Conservation (phyloP, 495 filamentous ascomycete species). For the Thozetella sp. region DNA sequence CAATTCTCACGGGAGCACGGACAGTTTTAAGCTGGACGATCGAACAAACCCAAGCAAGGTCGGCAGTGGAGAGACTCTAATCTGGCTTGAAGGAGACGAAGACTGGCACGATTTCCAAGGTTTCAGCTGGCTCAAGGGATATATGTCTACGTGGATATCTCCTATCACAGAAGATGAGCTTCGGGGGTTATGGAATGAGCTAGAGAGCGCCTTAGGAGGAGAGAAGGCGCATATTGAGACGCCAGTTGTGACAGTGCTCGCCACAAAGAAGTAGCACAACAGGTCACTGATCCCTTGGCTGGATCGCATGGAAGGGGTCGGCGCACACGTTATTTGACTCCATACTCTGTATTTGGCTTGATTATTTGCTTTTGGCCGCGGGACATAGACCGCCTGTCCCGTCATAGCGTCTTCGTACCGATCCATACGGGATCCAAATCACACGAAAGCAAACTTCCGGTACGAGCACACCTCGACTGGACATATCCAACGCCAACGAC, state of each 20-base stretch:
- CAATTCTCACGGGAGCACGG: constrained; percentile 13
- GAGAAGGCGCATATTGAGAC: neutral
- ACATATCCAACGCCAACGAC: constrained; percentile 29
- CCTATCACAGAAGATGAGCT: constrained; percentile 13
- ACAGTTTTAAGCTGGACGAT: constrained; percentile 6
- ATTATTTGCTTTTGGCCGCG: too few relatives aligned
- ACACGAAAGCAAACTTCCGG: constrained; percentile 31
- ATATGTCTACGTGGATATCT: constrained; percentile 19
- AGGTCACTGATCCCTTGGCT: too few relatives aligned
- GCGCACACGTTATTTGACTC: too few relatives aligned
- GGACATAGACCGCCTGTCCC: too few relatives aligned
- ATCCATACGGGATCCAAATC: constrained; percentile 34
- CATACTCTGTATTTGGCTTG: too few relatives aligned
- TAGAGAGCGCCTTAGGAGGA: constrained; percentile 5
- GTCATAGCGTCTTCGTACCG: constrained; percentile 28
- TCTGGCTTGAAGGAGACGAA: constrained; percentile 16
- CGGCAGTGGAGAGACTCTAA: constrained; percentile 13
- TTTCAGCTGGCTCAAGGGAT: constrained; percentile 21
- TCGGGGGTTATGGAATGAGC: constrained; percentile 15
- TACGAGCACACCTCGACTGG: constrained; percentile 32
- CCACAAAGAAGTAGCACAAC: neutral
- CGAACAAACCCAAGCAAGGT: constrained; percentile 7
- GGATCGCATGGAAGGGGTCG: too few relatives aligned
- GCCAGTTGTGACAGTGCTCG: neutral
- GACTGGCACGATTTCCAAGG: constrained; percentile 15